Base-by-base conservation (phyloP, 2,329 filamentous ascomycete species). In the Fusarium dimerum region DNA sequence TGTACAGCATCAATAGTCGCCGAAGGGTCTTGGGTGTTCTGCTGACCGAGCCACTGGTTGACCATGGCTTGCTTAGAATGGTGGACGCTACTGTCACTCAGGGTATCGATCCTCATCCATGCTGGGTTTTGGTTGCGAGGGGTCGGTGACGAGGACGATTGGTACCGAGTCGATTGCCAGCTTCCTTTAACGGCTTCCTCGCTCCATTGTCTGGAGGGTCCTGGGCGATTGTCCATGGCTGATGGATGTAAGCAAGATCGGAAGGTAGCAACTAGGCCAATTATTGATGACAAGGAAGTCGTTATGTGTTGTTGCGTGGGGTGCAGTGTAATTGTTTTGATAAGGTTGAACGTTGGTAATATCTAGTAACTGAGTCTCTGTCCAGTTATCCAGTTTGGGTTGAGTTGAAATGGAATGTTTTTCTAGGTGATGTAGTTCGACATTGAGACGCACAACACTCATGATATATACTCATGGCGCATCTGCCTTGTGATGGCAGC, bases 131-230 rank as follows among this genome's bases (percentile, higher is more conserved):
- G 57, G 38, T 61, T 57, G 43, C 47, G 58, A 10, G 61, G 57
- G 30, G 63, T 60, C 30, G 60, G 48, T 43, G 51, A 42, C 20
- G 57, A 60, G 39, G 51, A 50, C n/a, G 63, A 55, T 32, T 50
- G 50, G n/a, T 63, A 60, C 41, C 60, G 57, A 41, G 52, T 60
- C 20, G 61, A 64, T 32, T 62, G 60, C 56, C 61, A 63, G 46
- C 62, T 66, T 5, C 64, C 64, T 9, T 61, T 60, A 40, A 65
- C 55, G 5, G 62, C 62, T 38, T 66, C 64, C 8, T 64, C 64
- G 26, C 64, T 66, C 64, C 64, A 66, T n/a, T 65, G 60, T 5
- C 62, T 51, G 13, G 62, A 65, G 49, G 55, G 57, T n/a, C 61
- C 62, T n/a, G 56, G 50, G 43, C 59, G 56, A 45, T 45, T 51